Base-by-base conservation (phyloP, 2,329 filamentous ascomycete genomes). In the Verticillium nonalfalfae region DNA sequence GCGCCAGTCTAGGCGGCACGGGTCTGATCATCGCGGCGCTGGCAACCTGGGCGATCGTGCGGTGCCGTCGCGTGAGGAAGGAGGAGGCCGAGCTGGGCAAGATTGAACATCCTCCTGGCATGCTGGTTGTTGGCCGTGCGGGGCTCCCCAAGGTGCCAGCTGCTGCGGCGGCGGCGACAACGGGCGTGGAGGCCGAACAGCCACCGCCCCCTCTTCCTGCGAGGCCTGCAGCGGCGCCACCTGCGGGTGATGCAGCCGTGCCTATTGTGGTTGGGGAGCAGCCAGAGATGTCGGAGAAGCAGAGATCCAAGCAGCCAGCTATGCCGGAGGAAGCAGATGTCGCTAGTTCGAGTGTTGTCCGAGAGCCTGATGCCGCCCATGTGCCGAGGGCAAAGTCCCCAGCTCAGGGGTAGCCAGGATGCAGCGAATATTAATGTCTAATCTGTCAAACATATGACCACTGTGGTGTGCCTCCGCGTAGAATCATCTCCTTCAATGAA, bases 31-130 rank as follows among this genome's bases (percentile, higher is more conserved):
- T 61, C 4, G 0, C 55, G 5, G 57, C n/a, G 3, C 18, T 64
- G 26, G 35, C 45, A n/a, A 33, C 40, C 9, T 61, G 63, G 61
- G 61, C 61, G 18, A 18, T 60, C 45, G 34, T 31, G 59, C 21
- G 61, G 4, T 61, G 61, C 31, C 59, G 61, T 7, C 57, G 59
- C 15, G 54, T 61, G 3, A 64, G 59, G 7, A 34, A 57, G 18
- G 59, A 33, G 1, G 57, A 60, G 54, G 45, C 34, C 31, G 57
- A 63, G 31, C 4, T 35, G 26, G 54, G 54, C 14, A 56, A 34
- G 11, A 56, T 56, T 18, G 33, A 35, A 14, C 54, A 56, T 14
- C 54, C 54, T 56, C 33, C 54, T 14, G 54, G 54, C 54, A 35
- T 56, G 54, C 15, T 56, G 14, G 4, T 56, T 3, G 33, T 56